Evolutionary conservation across 768 basidiomycete genomes (phyloP).

Genomic region (Panus rudis): DNA sequence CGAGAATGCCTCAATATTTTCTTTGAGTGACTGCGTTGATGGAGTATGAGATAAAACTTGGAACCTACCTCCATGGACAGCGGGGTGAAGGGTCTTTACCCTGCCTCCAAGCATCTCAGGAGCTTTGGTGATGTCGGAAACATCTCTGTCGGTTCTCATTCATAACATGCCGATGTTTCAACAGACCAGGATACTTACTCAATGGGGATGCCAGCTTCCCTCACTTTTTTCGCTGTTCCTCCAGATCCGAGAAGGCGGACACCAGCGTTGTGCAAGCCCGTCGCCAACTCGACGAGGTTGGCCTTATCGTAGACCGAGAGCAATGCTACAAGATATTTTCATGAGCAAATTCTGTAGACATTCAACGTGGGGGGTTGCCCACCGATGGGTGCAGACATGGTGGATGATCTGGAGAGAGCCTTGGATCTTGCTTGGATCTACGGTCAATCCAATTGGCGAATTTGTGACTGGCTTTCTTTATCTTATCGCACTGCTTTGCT

Average conservation of each 20-base stretch:
- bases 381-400: slow-evolving; percentile 30
- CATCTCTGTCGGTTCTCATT: slow-evolving; percentile 56
- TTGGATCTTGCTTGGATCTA: too few species aligned
- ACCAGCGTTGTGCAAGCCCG: slow-evolving; percentile 73
- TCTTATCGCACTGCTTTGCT: too few species aligned
- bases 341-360: neutral
- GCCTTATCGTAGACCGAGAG: slow-evolving; percentile 97
- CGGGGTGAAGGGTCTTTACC: slow-evolving; percentile 97
- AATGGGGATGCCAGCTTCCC: slow-evolving; percentile 86
- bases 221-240: slow-evolving; percentile 96
- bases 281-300: slow-evolving; percentile 80
- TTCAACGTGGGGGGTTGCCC: slow-evolving; percentile 7
- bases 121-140: slow-evolving; percentile 93
- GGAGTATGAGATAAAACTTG: neutral
- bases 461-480: too few species aligned
- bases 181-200: slow-evolving; percentile 48
- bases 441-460: too few species aligned
- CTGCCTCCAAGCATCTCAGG: slow-evolving; percentile 99
- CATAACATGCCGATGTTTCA: neutral
- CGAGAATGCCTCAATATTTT: slow-evolving; percentile 70
- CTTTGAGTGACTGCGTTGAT: neutral
- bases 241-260: slow-evolving; percentile 91
- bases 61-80: slow-evolving; percentile 85
- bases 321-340: slow-evolving; percentile 46
- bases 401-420: too few species aligned